Conservation (phyloP, 2,329 filamentous ascomycete species). For the Macrophomina tecta region DNA sequence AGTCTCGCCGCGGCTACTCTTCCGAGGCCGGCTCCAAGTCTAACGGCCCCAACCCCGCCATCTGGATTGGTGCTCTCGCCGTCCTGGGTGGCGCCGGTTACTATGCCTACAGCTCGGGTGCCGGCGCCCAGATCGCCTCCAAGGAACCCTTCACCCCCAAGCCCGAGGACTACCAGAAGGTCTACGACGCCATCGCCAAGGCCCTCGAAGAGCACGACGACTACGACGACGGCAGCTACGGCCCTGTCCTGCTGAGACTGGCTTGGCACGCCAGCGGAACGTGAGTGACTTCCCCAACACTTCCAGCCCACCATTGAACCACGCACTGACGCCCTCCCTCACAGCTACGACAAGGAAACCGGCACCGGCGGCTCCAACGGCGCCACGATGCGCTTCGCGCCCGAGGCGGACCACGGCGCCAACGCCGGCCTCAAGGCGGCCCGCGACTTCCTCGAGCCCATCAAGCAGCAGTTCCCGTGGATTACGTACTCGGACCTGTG, state of each 20-base stretch:
- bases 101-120: constrained; percentile 67
- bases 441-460: constrained; percentile 89
- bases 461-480: constrained; percentile 93
- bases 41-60: constrained; percentile 54
- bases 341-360: constrained; percentile 78
- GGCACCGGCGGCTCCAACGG: constrained; percentile 93
- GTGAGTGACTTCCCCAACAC: constrained; percentile 36
- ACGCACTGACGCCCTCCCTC: constrained; percentile 30
- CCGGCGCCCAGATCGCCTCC: constrained; percentile 41
- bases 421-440: constrained; percentile 88
- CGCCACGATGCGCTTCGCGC: constrained; percentile 93
- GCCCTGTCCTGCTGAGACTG: constrained; percentile 85
- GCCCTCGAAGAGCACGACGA: constrained; percentile 86
- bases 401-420: constrained; percentile 88
- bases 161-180: constrained; percentile 90
- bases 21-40: constrained; percentile 33
- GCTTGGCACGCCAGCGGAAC: constrained; percentile 96
- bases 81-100: constrained; percentile 69
- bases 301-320: neutral
- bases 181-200: constrained; percentile 86
- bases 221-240: constrained; percentile 96
- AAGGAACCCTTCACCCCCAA: constrained; percentile 68
- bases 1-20: constrained; percentile 80
- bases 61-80: constrained; percentile 65
- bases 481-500: constrained; percentile 96